Evolutionary conservation across 2,329 filamentous ascomycete species (phyloP), one percentile per base, ranked within the genome.

Genomic region (Cyphellophora attinorum): DNA sequence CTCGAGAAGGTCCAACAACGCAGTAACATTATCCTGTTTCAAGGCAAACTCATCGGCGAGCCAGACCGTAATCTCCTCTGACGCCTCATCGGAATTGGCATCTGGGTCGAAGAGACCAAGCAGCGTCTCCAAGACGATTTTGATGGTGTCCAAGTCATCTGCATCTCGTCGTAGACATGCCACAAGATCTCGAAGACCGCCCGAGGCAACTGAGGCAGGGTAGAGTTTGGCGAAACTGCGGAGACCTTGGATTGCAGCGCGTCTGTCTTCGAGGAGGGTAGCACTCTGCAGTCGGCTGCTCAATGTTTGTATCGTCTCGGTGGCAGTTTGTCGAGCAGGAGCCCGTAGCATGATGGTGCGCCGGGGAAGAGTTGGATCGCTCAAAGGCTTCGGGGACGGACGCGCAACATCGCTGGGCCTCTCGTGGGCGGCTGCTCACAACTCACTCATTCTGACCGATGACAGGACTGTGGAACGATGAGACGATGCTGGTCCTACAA

Each of bases 11-110:
- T 91, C 82, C 41, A 98, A 74, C 15, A 98, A 73, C 11, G 91
- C 68, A 2, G 85, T 89, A 42, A 95, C 89, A 58, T 98, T 96
- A 62, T 96, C 89, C 74, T 95, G 88, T 44, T 85, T 79, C 73
- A 94, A 88, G 19, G 91, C 95, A 57, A 98, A 98, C 59, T 96
- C 89, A 61, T 98, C 91, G 35, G 91, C 91, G 39, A 98, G 70
- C 86, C 91, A 98, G 17, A 96, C 67, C 12, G 82, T 82, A 50
- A 98, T 93, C 60, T 98, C 91, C 46, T 96, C 89, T 11, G 89
- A 94, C 14, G 39, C 42, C 65, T 70, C 44, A 45, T 74, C 70
- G 52, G 76, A 79, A 31, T 63, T 64, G 51, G 70, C 68, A 53
- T 80, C 73, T 5, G 75, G 77, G 47, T 74, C 76, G 60, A 96